Percentiles rank a stretch among this genome's conserved stretches.
These are phyloP conservation scores for sunflower (Helianthus annuus) DNA, from an alignment of 129 eudicot genomes.

Conservation along the genomic window DNA sequence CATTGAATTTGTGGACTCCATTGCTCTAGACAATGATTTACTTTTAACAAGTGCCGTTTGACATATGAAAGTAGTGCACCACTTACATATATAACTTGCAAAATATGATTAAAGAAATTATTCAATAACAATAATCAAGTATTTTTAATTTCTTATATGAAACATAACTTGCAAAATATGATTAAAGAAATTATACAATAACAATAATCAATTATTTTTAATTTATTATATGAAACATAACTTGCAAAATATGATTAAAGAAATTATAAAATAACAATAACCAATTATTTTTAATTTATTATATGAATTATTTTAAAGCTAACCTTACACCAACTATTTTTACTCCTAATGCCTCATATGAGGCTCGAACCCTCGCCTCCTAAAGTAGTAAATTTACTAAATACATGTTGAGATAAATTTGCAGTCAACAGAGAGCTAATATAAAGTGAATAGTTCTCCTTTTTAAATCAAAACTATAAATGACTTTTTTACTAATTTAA, in stretches of 20 bases:
- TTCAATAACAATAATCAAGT: background rate
- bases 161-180: background rate
- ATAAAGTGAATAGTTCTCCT: constrained; percentile 8
- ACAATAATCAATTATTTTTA: background rate
- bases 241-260: background rate
- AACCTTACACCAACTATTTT: no score
- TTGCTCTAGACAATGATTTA: background rate
- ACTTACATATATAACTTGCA: background rate
- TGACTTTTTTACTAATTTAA: constrained; percentile 10
- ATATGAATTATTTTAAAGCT: background rate
- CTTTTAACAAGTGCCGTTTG: constrained; percentile 14
- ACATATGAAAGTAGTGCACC: constrained; percentile 11
- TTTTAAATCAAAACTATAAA: background rate
- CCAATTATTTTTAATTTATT: background rate
- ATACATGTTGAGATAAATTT: background rate
- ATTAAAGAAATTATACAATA: background rate
- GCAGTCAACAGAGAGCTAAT: constrained; percentile 4
- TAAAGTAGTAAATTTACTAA: background rate
- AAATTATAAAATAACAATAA: background rate
- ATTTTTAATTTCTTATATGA: background rate
- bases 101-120: background rate
- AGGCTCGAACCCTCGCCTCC: no score
- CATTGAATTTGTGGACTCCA: constrained; percentile 17
- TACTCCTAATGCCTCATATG: no score
- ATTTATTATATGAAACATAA: background rate